Evolutionary conservation across 2,329 filamentous ascomycete species (phyloP).

Genomic region (Xylaria sp.): DNA sequence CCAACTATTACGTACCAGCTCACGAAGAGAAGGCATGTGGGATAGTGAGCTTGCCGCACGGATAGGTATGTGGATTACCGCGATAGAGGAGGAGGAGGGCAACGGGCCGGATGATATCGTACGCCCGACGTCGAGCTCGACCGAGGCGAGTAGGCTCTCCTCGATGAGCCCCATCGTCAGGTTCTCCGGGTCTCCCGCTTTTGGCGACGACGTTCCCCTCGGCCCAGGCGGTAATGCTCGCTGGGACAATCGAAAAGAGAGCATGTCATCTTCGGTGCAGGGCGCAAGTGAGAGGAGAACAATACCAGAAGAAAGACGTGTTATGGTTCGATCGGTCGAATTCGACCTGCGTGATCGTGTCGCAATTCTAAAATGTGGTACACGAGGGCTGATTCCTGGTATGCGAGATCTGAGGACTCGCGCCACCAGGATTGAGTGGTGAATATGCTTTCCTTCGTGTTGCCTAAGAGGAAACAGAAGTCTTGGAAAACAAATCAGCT

Average conservation of each 20-base stretch:
- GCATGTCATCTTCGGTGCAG: constrained; percentile 20
- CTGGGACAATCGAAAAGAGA: constrained; percentile 40
- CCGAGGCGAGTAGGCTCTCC: constrained; percentile 30
- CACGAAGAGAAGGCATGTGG: constrained; percentile 70
- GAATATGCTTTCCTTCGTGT: constrained; percentile 5
- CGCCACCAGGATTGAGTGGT: constrained; percentile 54
- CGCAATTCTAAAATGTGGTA: constrained; percentile 57
- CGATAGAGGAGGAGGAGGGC: constrained; percentile 55
- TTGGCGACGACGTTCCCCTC: constrained; percentile 40
- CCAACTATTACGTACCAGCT: constrained; percentile 60
- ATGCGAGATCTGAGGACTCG: constrained; percentile 51
- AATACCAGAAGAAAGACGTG: constrained; percentile 56
- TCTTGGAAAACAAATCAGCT: not conserved
- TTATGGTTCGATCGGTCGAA: constrained; percentile 60
- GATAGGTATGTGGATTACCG: constrained; percentile 58
- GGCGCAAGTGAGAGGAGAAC: constrained; percentile 28
- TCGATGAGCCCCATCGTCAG: constrained; percentile 27
- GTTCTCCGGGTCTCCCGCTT: constrained; percentile 37
- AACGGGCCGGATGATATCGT: constrained; percentile 31
- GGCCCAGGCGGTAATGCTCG: constrained; percentile 50
- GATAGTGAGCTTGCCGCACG: constrained; percentile 62
- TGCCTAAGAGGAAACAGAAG: constrained; percentile 3
- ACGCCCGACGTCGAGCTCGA: constrained; percentile 36
- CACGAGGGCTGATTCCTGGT: constrained; percentile 52
- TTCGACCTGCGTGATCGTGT: constrained; percentile 57